Evolutionary conservation across 805 yeast species (phyloP).

Genomic region (Schwanniomyces vanrijiae): DNA sequence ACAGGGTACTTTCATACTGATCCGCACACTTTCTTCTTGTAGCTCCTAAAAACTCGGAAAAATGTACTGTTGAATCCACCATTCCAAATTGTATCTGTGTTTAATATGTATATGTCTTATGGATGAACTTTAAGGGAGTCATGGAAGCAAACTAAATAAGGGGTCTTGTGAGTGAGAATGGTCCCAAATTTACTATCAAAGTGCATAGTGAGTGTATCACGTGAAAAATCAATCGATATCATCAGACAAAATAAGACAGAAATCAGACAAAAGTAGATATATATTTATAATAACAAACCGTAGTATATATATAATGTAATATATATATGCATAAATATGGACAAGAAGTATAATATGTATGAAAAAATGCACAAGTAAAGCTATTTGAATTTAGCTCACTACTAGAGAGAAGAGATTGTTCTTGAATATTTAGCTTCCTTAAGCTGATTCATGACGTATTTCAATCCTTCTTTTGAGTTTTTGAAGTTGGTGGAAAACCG

Average conservation of each 20-base stretch:
- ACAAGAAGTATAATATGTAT: not conserved
- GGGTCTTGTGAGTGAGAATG: conserved; percentile 1
- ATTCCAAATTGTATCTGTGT: not conserved
- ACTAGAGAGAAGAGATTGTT: not conserved
- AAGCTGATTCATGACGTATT: conserved; percentile 70
- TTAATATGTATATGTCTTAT: not conserved
- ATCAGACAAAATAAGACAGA: too few species aligned
- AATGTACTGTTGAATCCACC: not conserved
- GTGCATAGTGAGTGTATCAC: not conserved
- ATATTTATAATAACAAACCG: too few species aligned
- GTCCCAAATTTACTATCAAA: not conserved
- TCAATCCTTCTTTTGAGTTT: conserved; percentile 70
- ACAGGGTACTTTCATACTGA: not conserved
- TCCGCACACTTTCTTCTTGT: not conserved
- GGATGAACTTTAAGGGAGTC: not conserved
- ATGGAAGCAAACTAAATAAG: not conserved
- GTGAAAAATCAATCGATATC: not conserved
- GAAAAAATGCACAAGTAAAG: not conserved
- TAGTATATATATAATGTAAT: not conserved
- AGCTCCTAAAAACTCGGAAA: not conserved
- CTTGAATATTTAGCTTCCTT: conserved; percentile 21
- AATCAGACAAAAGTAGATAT: not conserved
- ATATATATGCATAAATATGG: not conserved
- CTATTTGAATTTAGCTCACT: not conserved
- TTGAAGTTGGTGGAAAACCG: conserved; percentile 67